A percentile compares a stretch with the other conserved stretches of the same genome.
Evolutionary conservation across 495 filamentous ascomycete genomes (phyloP).

Genomic region (Penicillium herquei): DNA sequence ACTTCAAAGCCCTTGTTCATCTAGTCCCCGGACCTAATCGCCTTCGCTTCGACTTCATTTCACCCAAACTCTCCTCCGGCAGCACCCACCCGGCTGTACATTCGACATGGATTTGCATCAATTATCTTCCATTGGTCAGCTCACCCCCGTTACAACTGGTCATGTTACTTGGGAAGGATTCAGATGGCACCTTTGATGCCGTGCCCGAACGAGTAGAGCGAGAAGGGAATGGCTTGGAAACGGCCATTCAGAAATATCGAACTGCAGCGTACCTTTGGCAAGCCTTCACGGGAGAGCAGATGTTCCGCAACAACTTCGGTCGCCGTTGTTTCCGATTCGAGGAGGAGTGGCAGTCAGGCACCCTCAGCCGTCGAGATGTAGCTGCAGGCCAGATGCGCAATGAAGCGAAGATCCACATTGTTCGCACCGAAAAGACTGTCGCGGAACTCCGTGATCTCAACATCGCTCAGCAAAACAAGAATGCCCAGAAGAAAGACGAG

Average conservation of each 20-base stretch:
- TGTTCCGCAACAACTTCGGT: constrained; percentile 82
- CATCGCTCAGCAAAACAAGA: constrained; percentile 73
- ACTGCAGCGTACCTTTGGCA: constrained; percentile 96
- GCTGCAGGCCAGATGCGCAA: constrained; percentile 72
- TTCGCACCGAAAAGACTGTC: constrained; percentile 79
- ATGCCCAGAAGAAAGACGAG: constrained; percentile 64
- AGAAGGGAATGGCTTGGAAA: constrained; percentile 78
- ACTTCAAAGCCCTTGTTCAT: constrained; percentile 87
- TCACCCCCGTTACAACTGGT: constrained; percentile 81
- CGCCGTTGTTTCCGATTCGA: constrained; percentile 84
- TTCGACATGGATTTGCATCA: constrained; percentile 73
- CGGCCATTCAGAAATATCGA: constrained; percentile 79
- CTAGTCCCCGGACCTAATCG: constrained; percentile 85
- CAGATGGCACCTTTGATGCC: constrained; percentile 81
- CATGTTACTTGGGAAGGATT: constrained; percentile 82
- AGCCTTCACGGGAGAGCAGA: constrained; percentile 91
- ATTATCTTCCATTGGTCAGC: constrained; percentile 76
- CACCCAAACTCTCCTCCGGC: constrained; percentile 71
- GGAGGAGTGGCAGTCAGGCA: constrained; percentile 86
- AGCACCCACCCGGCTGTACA: constrained; percentile 68
- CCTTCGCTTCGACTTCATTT: constrained; percentile 80
- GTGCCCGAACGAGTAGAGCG: constrained; percentile 68
- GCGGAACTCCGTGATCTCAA: constrained; percentile 77
- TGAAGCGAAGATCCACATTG: constrained; percentile 82
- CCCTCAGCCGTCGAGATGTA: constrained; percentile 67